phyloP scores from a whole-genome alignment of 805 yeast genomes.

The Wickerhamomyces strasburgensis region DNA sequence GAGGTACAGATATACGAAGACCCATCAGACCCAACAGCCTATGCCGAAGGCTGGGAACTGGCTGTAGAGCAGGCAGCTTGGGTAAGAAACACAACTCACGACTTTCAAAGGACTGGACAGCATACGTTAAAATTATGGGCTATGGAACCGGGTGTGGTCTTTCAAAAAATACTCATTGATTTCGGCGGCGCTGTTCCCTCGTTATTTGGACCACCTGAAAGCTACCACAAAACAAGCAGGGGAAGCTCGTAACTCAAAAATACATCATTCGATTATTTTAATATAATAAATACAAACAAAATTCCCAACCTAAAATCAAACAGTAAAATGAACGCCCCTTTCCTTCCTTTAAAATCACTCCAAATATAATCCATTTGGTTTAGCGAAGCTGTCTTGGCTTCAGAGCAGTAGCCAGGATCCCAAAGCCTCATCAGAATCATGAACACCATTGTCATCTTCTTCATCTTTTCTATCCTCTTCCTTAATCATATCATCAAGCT shows the following conservation, averaged over 20 bases:
- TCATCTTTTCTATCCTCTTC: constrained; percentile 5
- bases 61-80: constrained; percentile 12
- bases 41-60: constrained; percentile 12
- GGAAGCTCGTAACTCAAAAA: not conserved
- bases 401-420: constrained; percentile 20
- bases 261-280: too few species aligned
- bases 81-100: constrained; percentile 11
- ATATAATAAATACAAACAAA: too few species aligned
- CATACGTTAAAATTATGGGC: constrained; percentile 12
- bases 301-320: too few species aligned
- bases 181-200: constrained; percentile 10
- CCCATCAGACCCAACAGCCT: constrained; percentile 8
- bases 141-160: constrained; percentile 11
- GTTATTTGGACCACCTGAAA: constrained; percentile 13
- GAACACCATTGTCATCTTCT: constrained; percentile 6
- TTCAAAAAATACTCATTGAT: constrained; percentile 12
- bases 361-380: too few species aligned
- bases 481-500: constrained; percentile 2
- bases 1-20: constrained; percentile 11
- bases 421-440: too few species aligned
- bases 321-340: too few species aligned
- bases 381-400: too few species aligned
- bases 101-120: constrained; percentile 5
- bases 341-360: too few species aligned
- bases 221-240: constrained; percentile 1